phyloP scores from a whole-genome alignment of 129 eudicot genomes.

The Flaveria ramosissima region DNA sequence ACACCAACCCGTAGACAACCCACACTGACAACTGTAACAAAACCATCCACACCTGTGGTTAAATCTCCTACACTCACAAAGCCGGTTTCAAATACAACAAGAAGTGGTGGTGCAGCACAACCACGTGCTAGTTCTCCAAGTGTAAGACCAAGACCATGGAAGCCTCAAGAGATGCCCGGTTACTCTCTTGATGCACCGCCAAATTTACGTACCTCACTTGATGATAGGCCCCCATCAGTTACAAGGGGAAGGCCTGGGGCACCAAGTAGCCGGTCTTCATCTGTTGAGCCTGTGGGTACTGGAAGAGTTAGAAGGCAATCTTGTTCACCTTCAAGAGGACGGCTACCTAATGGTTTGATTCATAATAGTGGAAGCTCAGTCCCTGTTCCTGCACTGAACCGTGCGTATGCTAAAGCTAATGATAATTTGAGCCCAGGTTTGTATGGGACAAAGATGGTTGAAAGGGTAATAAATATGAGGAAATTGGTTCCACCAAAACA shows the following conservation, averaged over 20 bases:
- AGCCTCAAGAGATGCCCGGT: constrained; percentile 98
- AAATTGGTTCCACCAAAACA: constrained; percentile 81
- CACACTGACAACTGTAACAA: constrained; percentile 43
- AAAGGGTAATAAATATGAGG: constrained; percentile 89
- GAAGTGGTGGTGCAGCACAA: constrained; percentile 40
- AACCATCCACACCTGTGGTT: constrained; percentile 40
- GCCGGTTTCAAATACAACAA: constrained; percentile 43
- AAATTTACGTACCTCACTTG: constrained; percentile 74
- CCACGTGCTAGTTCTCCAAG: constrained; percentile 73
- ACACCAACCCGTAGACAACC: constrained; percentile 84
- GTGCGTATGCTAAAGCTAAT: constrained; percentile 79
- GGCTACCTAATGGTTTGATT: constrained; percentile 67
- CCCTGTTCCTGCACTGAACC: constrained; percentile 60
- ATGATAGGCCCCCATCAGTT: constrained; percentile 77
- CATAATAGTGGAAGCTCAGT: constrained; percentile 87
- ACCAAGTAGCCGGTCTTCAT: constrained; percentile 73
- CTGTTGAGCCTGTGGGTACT: constrained; percentile 69
- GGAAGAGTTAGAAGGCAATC: constrained; percentile 87
- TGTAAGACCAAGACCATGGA: constrained; percentile 80
- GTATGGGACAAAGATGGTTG: constrained; percentile 94
- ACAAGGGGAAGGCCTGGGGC: constrained; percentile 88
- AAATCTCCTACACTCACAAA: constrained; percentile 49
- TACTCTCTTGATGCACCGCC: constrained; percentile 89
- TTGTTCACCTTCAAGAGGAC: constrained; percentile 94
- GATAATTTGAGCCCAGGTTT: constrained; percentile 78